Conservation (phyloP, 176 grass and related monocot species). For the Rhynchospora breviuscula region DNA sequence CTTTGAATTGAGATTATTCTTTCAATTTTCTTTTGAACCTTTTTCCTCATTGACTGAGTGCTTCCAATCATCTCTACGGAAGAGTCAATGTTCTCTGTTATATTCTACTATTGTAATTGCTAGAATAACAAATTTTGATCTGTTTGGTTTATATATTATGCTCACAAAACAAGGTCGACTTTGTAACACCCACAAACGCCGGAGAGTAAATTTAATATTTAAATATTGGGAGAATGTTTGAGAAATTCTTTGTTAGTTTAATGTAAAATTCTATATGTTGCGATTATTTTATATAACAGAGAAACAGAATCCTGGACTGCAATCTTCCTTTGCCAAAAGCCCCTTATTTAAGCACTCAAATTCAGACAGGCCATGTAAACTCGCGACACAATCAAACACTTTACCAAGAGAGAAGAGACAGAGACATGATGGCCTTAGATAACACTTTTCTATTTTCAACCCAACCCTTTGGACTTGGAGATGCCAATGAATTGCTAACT, state of each 20-base stretch:
- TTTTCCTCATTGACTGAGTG: constrained; percentile 37
- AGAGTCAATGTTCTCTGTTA: constrained; percentile 2
- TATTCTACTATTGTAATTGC: not conserved
- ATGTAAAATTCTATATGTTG: not conserved
- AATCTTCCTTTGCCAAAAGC: constrained; percentile 32
- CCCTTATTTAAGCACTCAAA: constrained; percentile 64
- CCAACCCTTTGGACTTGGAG: constrained; percentile 27
- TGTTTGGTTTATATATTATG: not conserved
- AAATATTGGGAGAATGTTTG: too few species aligned
- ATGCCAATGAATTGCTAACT: constrained; percentile 49
- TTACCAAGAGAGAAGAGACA: constrained; percentile 28
- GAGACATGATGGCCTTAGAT: constrained; percentile 46
- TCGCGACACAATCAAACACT: not conserved
- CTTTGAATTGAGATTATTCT: constrained; percentile 47
- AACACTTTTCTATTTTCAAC: constrained; percentile 23
- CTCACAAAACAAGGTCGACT: not conserved
- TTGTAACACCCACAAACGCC: too few species aligned
- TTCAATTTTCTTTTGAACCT: not conserved
- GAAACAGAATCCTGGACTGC: not conserved
- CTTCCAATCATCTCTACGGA: constrained; percentile 17
- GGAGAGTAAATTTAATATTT: too few species aligned
- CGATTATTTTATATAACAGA: not conserved
- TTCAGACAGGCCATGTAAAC: constrained; percentile 17
- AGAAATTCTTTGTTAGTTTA: not conserved
- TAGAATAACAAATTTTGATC: not conserved